Conservation (phyloP, 2,329 filamentous ascomycete genomes). For the Cladosporium halotolerans region DNA sequence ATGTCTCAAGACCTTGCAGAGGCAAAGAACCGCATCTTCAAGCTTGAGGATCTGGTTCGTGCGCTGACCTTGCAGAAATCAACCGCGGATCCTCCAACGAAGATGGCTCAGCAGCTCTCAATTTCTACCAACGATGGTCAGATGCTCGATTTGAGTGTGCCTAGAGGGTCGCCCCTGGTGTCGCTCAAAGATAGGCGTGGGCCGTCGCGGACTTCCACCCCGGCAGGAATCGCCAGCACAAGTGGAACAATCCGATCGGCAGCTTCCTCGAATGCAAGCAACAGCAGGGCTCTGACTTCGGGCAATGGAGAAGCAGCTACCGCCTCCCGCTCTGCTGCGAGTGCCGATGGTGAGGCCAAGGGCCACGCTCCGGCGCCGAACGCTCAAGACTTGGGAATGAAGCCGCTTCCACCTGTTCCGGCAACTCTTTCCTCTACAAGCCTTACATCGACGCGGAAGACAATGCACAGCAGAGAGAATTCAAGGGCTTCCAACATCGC, state of each 20-base stretch:
- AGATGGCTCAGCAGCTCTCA: conserved; percentile 16
- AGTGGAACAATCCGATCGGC: not conserved
- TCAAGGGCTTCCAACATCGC: too few relatives aligned
- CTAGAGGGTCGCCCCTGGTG: conserved; percentile 16
- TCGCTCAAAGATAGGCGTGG: not conserved
- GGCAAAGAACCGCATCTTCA: conserved; percentile 9
- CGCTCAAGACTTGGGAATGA: not conserved
- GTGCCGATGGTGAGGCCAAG: not conserved
- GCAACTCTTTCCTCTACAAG: not conserved
- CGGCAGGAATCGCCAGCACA: not conserved
- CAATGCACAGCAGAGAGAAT: too few relatives aligned
- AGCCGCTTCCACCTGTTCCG: conserved; percentile 8
- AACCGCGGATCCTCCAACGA: conserved; percentile 4
- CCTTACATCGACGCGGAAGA: not conserved
- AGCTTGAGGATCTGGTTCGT: conserved; percentile 20
- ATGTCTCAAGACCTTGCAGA: not conserved
- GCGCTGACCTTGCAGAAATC: conserved; percentile 16
- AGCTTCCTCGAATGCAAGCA: not conserved
- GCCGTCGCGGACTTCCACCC: not conserved
- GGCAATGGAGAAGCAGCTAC: not conserved
- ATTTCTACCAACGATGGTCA: conserved; percentile 16
- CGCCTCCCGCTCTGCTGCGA: not conserved
- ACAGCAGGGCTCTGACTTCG: not conserved
- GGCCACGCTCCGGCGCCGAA: not conserved
- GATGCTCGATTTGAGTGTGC: conserved; percentile 17